Evolutionary conservation across 2,329 filamentous ascomycete genomes (phyloP), one percentile per base, ranked within the genome.

Genomic region (Dryadomyces quercus-mongolicae): DNA sequence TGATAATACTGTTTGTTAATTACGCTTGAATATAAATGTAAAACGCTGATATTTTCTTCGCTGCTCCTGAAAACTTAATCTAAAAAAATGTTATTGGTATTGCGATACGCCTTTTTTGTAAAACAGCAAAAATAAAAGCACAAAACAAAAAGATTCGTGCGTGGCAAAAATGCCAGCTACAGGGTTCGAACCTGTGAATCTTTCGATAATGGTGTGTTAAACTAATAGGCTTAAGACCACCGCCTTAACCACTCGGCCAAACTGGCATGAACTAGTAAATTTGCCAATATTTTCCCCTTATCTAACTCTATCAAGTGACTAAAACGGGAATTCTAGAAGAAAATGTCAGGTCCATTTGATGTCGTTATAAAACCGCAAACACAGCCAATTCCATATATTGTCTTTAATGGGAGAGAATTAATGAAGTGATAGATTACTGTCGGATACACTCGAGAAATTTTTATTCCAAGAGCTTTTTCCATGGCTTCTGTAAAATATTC

Each of bases 201-300:
- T 58, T 51, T 56, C 56, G 56, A 58, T 55, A 58, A 58, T 58
- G 56, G 56, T 58, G 56, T 58, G 20, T 48, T 51, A 55, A 54
- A 49, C 44, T 36, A 52, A 25, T 16, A 49, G 49, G 20, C 56
- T 58, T 58, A 58, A 58, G 56, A 58, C 56, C 56, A 58, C 56
- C 56, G 56, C 56, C 56, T 58, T 58, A 58, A 58, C 56, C 56
- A 58, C 56, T 58, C 56, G 56, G 56, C 56, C 56, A 58, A 58
- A 58, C 54, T 58, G 56, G 56, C 56, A 53, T 31, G 16, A 50
- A 50, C 21, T 36, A 54, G 44, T 16, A 54, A 53, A 51, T 56
- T 58, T 54, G 52, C 43, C 51, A 36, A 18, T 6, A 31, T 31
- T 42, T n/a, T n/a, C 1, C 16, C 5, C 9, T 15, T 43, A 53